Evolutionary conservation across 2,329 filamentous ascomycete species (phyloP).

Genomic region (Aspergillus awamori): DNA sequence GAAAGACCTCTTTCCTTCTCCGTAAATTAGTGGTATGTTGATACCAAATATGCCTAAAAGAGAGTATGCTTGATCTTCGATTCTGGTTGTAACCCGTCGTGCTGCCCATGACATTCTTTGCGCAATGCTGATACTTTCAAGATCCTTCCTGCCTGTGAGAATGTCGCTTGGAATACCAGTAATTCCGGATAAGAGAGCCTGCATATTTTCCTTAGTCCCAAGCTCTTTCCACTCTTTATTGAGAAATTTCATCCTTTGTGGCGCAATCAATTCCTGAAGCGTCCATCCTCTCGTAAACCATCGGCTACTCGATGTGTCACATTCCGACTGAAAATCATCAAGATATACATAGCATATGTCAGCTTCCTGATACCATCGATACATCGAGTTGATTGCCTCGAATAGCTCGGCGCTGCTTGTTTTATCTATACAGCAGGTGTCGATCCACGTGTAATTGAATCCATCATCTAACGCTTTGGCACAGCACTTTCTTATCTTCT

Average conservation of each 20-base stretch:
- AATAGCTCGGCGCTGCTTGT: background rate
- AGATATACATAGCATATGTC: background rate
- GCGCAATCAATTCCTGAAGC: constrained; percentile 1
- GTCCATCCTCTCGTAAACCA: constrained; percentile 3
- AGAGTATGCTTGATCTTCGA: background rate
- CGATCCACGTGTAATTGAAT: background rate
- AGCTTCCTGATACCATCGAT: background rate
- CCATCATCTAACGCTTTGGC: too few species aligned
- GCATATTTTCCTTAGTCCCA: background rate
- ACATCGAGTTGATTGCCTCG: background rate
- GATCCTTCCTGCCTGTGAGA: background rate
- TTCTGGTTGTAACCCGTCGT: background rate
- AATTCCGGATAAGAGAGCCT: too few species aligned
- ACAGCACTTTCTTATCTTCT: too few species aligned
- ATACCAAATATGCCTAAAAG: background rate
- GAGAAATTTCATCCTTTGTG: background rate
- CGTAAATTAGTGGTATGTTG: constrained; percentile 4
- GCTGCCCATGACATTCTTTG: constrained; percentile 8
- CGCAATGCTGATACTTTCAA: background rate
- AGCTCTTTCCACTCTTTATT: background rate
- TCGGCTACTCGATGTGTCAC: background rate
- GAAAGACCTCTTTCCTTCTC: background rate
- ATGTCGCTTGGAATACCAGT: background rate
- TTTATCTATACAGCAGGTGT: background rate
- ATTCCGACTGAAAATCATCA: background rate